Evolutionary conservation across 805 yeast species (phyloP), one percentile per base, ranked within the genome.

Genomic region (Barnettozyma californica): DNA sequence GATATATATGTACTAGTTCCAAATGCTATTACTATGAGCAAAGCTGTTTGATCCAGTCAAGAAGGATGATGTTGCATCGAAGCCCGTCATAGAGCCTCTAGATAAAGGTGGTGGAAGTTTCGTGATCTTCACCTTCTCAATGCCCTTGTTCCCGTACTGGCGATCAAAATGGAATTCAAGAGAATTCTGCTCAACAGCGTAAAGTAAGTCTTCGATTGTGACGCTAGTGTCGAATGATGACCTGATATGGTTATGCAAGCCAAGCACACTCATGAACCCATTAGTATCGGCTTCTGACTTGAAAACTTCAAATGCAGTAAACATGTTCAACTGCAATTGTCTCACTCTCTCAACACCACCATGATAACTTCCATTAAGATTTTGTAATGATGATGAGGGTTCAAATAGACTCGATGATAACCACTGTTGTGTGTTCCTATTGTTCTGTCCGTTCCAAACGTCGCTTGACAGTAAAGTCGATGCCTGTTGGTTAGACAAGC

Each of bases 81-180:
- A 35, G 21, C 21, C 38, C 19, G 9, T 16, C 19, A 35, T 35
- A 7, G 21, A 18, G 13, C 21, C 10, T 19, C 21, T 18, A 4
- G 38, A 35, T 13, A 35, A 21, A 18, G 38, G 38, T 19, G 38
- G 38, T 9, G 38, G 21, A 35, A 20, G 14, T 37, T 20, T 37
- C 8, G 46, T 8, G 19, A 57, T 47, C 34, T 49, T 56, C n/a
- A 58, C 51, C 34, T 46, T 51, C 4, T 47, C 47, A 7, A 54
- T 27, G 14, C 55, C 59, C 25, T 41, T 27, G 9, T 43, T 46
- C 33, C 44, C 58, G 7, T 44, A 33, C 14, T 53, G 18, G 6
- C 45, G 18, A 6, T 51, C 56, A 27, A 54, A 46, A 2, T 46
- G 49, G 34, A 51, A 57, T 4, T 34, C 31, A 9, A 44, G 41